Base-by-base conservation (phyloP, 495 filamentous ascomycete species). In the Talaromyces ruber region DNA sequence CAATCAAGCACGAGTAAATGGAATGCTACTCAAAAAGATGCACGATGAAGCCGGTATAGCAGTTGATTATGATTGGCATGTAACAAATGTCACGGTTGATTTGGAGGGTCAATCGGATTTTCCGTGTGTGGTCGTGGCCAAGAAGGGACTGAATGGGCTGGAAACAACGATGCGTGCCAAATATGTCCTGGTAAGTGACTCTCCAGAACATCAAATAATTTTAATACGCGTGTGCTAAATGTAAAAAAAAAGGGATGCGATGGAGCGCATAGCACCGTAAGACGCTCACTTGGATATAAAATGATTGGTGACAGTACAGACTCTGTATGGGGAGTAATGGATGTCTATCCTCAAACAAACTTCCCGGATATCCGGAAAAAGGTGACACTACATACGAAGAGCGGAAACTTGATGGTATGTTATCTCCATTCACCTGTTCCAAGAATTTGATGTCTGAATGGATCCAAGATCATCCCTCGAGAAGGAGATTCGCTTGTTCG, bases 271-370 rank as follows among this genome's bases (percentile, higher is more conserved):
- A 89, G 86, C 67, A 72, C 73, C 34, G 78, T 92, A 24, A 82
- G 91, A 43, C 82, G 79, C 64, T 80, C 82, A 0, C 81, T 95
- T 22, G 88, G 87, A 3, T 84, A 83, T 68, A 78, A 79, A 43
- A 88, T 95, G 85, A 65, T 88, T 3, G 91, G 90, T 18, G 89
- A 95, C 67, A 86, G 79, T 65, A 86, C 78, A 32, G 88, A 93
- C 70, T 79, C 86, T 61, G 81, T 89, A 51, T 91, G 87, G 87
- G 61, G 61, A 8, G 83, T 86, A 7, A 65, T 87, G 32, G 86
- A 90, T 63, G 76, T 90, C 63, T 82, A 88, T 39, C 85, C 88
- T 6, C 78, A 74, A 3, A 93, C 85, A 8, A 73, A 88, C 64
- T 88, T 88, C 59, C 86, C 87, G 1, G 88, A 90, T 65, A 84